Evolutionary conservation across 129 eudicot species (phyloP), one percentile per base, ranked within the genome.

Genomic region (Helichrysum umbraculigerum): DNA sequence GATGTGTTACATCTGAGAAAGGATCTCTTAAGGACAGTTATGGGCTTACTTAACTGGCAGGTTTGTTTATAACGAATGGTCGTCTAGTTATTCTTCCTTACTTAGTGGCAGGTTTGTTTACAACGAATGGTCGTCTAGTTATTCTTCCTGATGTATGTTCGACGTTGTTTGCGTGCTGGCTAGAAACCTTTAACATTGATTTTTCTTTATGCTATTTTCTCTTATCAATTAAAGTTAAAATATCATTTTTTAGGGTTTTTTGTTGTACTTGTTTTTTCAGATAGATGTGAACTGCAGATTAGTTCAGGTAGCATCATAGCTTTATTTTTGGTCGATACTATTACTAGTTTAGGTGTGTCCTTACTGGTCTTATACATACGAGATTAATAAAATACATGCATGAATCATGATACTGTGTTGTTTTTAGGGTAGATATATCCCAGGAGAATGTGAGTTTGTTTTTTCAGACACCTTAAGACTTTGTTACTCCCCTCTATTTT

Each of bases 1-100:
- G 96, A 94, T 68, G 81, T 76, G 72, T 85, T 89, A 73, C 85
- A 87, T 81, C 81, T 89, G 71, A 89, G 99, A 81, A 89, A 89
- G 65, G 88, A 84, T 79, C 87, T 91, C 44, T 74, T 95, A 71
- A 88, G 90, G 80, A 84, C 90, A 8, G 89, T 91, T 74, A 69
- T 91, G 84, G 72, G 86, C 79, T 72, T 78, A 50, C 82, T 87
- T 76, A 84, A 79, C 69, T 86, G 78, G 87, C 87, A 89, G 98
- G 98, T 94, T 81, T 71, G 88, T 71, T 73, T 51, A 41, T 56
- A 37, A 69, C 74, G 60, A 70, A 56, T 37, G 70, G 66, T 51
- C 63, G 19, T 70, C 39, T 66, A 33, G 42, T 68, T 57, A 62
- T 68, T 57, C 25, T 34, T 22, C 29, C 39, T 71, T n/a, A n/a